phyloP scores from a whole-genome alignment of 2,329 filamentous ascomycete genomes.

The Colletotrichum viniferum region DNA sequence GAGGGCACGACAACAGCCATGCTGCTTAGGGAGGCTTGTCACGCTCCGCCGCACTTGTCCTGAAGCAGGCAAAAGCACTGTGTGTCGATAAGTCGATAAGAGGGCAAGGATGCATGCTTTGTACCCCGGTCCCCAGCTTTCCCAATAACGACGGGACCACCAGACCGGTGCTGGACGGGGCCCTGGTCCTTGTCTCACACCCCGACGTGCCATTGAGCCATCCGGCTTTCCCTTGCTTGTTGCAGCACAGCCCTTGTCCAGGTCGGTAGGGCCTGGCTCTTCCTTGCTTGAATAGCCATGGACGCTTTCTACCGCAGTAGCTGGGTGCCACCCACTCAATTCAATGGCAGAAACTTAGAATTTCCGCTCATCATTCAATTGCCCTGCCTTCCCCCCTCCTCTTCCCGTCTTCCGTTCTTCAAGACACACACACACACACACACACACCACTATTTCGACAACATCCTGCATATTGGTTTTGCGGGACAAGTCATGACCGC shows the following conservation, averaged over 20 bases:
- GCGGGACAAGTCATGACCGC: background rate
- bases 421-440: slow-evolving; percentile 3
- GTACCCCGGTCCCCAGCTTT: slow-evolving; percentile 18
- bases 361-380: slow-evolving; percentile 16
- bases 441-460: background rate
- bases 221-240: slow-evolving; percentile 19
- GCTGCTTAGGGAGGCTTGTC: slow-evolving; percentile 7
- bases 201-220: slow-evolving; percentile 16
- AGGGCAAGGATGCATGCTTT: background rate
- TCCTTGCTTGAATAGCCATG: slow-evolving; percentile 6
- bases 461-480: background rate
- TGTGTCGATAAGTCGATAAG: slow-evolving; percentile 7
- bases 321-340: slow-evolving; percentile 7
- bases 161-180: slow-evolving; percentile 14
- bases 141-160: slow-evolving; percentile 13
- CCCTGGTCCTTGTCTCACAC: slow-evolving; percentile 17
- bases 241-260: slow-evolving; percentile 17
- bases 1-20: slow-evolving; percentile 4
- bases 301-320: background rate
- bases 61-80: slow-evolving; percentile 12
- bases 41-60: slow-evolving; percentile 12
- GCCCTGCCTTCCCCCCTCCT: background rate
- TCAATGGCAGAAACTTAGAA: slow-evolving; percentile 9
- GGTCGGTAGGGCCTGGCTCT: slow-evolving; percentile 2
- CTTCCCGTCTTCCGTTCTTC: background rate